phyloP scores from a whole-genome alignment of 345 rosid species.

The Ceriops tagal region DNA sequence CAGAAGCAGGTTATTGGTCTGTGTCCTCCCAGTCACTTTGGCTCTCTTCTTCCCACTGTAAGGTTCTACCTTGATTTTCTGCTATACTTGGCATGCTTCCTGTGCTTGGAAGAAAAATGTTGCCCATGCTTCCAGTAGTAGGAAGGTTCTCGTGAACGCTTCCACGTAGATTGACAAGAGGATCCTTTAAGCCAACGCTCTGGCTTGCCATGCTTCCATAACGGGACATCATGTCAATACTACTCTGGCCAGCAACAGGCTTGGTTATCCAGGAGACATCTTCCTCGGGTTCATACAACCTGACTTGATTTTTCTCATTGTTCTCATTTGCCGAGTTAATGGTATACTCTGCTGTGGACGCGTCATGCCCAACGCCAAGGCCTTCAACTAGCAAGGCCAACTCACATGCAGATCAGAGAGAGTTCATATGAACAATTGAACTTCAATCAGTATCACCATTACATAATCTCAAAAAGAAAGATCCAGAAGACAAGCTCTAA shows the following conservation, averaged over 20 bases:
- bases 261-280: constrained; percentile 34
- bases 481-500: no score
- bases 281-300: constrained; percentile 20
- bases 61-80: constrained; percentile 18
- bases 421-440: background rate
- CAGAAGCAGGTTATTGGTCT: constrained; percentile 7
- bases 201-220: constrained; percentile 36
- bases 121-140: constrained; percentile 23
- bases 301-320: constrained; percentile 12
- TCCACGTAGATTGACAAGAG: constrained; percentile 40
- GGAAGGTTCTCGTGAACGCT: constrained; percentile 42
- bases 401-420: constrained; percentile 26
- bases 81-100: constrained; percentile 30
- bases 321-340: constrained; percentile 23
- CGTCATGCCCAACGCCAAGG: constrained; percentile 32
- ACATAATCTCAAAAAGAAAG: no score
- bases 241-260: constrained; percentile 28
- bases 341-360: constrained; percentile 32
- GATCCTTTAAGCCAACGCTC: constrained; percentile 33
- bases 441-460: background rate
- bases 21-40: constrained; percentile 17
- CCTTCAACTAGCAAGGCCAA: constrained; percentile 48
- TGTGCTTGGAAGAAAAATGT: constrained; percentile 24
- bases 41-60: constrained; percentile 29
- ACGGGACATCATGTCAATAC: constrained; percentile 24